Conservation (phyloP, 75 land plant genomes). For the Pseudotsuga menziesii region DNA sequence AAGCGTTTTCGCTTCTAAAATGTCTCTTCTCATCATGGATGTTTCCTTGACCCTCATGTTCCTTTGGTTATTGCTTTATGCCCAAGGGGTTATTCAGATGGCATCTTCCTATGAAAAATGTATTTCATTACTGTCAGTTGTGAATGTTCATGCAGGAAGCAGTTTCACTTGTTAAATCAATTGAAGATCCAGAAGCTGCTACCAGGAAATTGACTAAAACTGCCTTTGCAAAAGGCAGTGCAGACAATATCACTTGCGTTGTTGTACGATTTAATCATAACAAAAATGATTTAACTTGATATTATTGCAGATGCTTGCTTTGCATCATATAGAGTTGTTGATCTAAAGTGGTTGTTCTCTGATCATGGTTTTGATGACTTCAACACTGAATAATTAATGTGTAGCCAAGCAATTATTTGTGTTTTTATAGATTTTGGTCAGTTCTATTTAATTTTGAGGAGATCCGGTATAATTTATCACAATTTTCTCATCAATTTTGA, state of each 20-base stretch:
- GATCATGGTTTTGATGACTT: not conserved
- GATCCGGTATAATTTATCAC: not conserved
- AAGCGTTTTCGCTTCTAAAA: not conserved
- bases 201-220: conserved; percentile 48
- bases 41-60: not conserved
- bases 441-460: not conserved
- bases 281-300: conserved; percentile 6
- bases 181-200: conserved; percentile 51
- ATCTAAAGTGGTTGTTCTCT: not conserved
- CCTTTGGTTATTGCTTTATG: too few species aligned
- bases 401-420: not conserved
- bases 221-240: conserved; percentile 52
- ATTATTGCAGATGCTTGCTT: conserved; percentile 1
- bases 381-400: conserved; percentile 2
- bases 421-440: not conserved
- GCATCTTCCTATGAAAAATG: too few species aligned
- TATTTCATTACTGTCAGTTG: not conserved
- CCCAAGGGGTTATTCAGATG: too few species aligned
- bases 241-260: conserved; percentile 72
- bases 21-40: not conserved
- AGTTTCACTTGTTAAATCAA: conserved; percentile 42
- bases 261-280: conserved; percentile 43
- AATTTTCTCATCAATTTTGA: not conserved
- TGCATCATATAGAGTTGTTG: not conserved
- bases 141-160: conserved; percentile 49